These are phyloP conservation scores for Exophiala lecanii-corni DNA, from an alignment of 2,329 filamentous ascomycete genomes.

Conservation along the genomic window DNA sequence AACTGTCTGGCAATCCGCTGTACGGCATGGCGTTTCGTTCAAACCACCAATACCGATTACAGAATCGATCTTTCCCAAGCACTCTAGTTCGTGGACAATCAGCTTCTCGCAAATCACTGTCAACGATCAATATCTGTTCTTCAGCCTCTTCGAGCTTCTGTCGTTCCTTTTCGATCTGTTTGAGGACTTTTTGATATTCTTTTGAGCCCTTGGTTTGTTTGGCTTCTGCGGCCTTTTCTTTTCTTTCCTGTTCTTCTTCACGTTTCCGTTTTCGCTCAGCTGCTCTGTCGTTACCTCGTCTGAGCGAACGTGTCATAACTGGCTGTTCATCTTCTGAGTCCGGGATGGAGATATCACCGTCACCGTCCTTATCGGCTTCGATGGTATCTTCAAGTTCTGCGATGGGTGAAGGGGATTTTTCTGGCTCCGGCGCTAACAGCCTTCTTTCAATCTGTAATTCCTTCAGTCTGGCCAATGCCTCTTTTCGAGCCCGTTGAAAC, in stretches of 20 bases:
- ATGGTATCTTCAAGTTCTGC: conserved; percentile 47
- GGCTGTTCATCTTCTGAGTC: conserved; percentile 64
- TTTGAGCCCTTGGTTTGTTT: conserved; percentile 75
- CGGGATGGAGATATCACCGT: conserved; percentile 43
- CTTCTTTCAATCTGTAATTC: conserved; percentile 45
- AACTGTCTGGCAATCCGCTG: conserved; percentile 78
- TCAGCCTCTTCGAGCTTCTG: conserved; percentile 75
- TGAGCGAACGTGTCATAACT: conserved; percentile 52
- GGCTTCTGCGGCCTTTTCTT: conserved; percentile 62
- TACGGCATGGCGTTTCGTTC: conserved; percentile 98
- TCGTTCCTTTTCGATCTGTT: conserved; percentile 85
- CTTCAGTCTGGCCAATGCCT: conserved; percentile 47
- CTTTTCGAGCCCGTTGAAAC: conserved; percentile 72
- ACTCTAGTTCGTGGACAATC: conserved; percentile 87
- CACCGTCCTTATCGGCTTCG: conserved; percentile 51
- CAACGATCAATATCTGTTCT: conserved; percentile 75
- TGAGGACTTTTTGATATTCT: conserved; percentile 79
- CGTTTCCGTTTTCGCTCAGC: conserved; percentile 72
- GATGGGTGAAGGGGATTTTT: conserved; percentile 40
- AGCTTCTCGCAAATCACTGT: conserved; percentile 89
- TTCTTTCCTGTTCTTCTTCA: conserved; percentile 66
- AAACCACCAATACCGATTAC: conserved; percentile 99
- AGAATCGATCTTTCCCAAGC: conserved; percentile 91
- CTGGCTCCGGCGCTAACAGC: conserved; percentile 43
- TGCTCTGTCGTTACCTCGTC: conserved; percentile 62